A percentile compares a stretch with the other conserved stretches of the same genome.
phyloP scores from a whole-genome alignment of 257 asterid genomes.

The Vinca minor region DNA sequence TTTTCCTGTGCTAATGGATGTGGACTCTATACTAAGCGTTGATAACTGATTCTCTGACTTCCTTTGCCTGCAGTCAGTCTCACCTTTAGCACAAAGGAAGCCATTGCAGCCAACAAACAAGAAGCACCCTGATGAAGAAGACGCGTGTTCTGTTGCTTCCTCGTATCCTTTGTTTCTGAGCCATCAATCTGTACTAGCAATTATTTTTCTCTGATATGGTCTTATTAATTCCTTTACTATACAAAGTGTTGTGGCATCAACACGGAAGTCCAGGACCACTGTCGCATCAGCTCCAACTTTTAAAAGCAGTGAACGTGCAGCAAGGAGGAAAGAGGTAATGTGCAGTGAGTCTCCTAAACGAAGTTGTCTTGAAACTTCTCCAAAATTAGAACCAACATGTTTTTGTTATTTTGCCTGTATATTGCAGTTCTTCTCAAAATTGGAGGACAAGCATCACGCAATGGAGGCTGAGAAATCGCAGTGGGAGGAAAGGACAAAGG shows the following conservation, averaged over 20 bases:
- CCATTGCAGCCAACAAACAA: slow-evolving; percentile 64
- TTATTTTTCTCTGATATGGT: slow-evolving; percentile 13
- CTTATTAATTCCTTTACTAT: slow-evolving; percentile 26
- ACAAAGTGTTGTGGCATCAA: slow-evolving; percentile 35
- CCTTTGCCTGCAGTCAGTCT: slow-evolving; percentile 34
- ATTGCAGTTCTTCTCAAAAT: slow-evolving; percentile 52
- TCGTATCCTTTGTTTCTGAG: slow-evolving; percentile 47
- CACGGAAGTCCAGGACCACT: slow-evolving; percentile 48
- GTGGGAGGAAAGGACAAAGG: slow-evolving; percentile 42
- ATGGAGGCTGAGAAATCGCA: slow-evolving; percentile 63
- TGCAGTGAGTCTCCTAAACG: not conserved
- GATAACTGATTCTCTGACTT: slow-evolving; percentile 8
- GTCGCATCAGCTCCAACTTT: slow-evolving; percentile 55
- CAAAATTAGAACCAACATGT: not conserved
- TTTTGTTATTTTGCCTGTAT: slow-evolving; percentile 5
- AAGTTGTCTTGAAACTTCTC: not conserved
- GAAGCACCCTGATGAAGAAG: slow-evolving; percentile 66
- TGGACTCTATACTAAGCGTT: slow-evolving; percentile 3
- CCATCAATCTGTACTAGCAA: slow-evolving; percentile 8
- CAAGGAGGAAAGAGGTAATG: slow-evolving; percentile 74
- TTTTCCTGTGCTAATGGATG: not conserved
- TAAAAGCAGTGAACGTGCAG: slow-evolving; percentile 71
- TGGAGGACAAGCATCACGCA: slow-evolving; percentile 84
- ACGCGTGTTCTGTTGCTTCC: slow-evolving; percentile 49
- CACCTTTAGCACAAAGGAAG: slow-evolving; percentile 43